These are phyloP conservation scores for Entomortierella chlamydospora DNA, from an alignment of 192 early-diverging fungal species.

Conservation along the genomic window DNA sequence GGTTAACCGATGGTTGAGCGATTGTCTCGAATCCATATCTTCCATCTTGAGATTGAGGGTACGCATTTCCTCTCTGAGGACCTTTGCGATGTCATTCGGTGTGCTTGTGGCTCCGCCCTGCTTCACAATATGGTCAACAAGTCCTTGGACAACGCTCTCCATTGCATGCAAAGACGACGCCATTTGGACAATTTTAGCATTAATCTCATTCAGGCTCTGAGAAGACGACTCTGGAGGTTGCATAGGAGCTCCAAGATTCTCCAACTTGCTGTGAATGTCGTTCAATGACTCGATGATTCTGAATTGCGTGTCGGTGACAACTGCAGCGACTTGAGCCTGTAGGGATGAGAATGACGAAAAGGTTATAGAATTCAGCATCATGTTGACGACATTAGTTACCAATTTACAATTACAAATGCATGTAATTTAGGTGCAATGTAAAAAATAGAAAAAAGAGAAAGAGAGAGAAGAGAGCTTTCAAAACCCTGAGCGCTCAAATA, in stretches of 20 bases:
- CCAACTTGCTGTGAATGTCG: conserved; percentile 49
- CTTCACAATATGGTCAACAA: conserved; percentile 38
- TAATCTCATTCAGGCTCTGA: conserved; percentile 29
- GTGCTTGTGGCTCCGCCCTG: conserved; percentile 6
- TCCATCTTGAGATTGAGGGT: conserved; percentile 50
- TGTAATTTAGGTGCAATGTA: too few relatives aligned
- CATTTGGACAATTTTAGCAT: conserved; percentile 28
- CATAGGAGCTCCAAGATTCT: conserved; percentile 26
- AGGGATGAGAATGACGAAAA: too few relatives aligned
- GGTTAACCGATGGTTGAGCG: conserved; percentile 41
- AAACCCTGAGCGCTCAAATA: too few relatives aligned
- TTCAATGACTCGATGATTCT: conserved; percentile 52
- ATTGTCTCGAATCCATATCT: conserved; percentile 46
- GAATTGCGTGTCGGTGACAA: conserved; percentile 28
- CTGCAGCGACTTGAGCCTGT: conserved; percentile 34
- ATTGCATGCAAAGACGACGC: conserved; percentile 43
- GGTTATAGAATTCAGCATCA: too few relatives aligned
- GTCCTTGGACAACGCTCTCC: conserved; percentile 51
- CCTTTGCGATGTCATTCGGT: conserved; percentile 26
- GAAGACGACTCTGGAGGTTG: conserved; percentile 34
- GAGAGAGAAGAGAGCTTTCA: too few relatives aligned
- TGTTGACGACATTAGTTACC: too few relatives aligned
- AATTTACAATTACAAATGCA: too few relatives aligned
- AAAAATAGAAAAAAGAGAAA: too few relatives aligned
- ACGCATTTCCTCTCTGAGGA: conserved; percentile 39